These are phyloP conservation scores for Casuarina cunninghamiana DNA, from an alignment of 306 rosid species.

Conservation along the genomic window DNA sequence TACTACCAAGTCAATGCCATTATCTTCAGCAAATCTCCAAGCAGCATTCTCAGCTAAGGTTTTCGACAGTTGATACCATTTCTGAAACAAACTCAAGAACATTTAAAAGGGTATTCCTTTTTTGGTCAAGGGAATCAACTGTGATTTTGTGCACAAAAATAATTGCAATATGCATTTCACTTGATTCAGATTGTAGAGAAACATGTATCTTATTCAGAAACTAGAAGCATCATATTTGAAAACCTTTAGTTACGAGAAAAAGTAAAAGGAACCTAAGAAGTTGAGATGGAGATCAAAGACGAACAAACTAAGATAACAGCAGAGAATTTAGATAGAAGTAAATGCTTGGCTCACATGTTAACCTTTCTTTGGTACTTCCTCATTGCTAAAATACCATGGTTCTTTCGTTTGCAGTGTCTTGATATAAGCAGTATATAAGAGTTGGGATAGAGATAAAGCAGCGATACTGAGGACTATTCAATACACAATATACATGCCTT, in stretches of 20 bases:
- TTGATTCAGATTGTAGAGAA: not conserved
- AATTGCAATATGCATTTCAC: not conserved
- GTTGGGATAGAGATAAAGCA: not conserved
- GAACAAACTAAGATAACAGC: not conserved
- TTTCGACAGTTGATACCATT: constrained; percentile 28
- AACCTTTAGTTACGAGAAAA: no score
- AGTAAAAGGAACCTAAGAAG: no score
- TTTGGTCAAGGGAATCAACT: no score
- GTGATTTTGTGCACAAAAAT: no score
- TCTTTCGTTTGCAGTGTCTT: no score
- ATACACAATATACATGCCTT: constrained; percentile 12
- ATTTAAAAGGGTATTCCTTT: not conserved
- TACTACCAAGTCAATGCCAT: constrained; percentile 24
- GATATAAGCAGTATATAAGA: not conserved
- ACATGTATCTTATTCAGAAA: not conserved
- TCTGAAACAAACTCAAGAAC: not conserved
- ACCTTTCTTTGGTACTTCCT: no score
- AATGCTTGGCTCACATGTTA: not conserved
- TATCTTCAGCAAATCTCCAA: constrained; percentile 31
- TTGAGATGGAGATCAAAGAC: no score
- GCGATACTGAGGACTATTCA: not conserved
- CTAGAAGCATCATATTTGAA: not conserved
- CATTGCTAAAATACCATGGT: no score
- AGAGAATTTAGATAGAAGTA: not conserved
- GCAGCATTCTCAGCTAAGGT: constrained; percentile 38